Base-by-base conservation (phyloP, 208 protist species). In the Crithidia brevicula region DNA sequence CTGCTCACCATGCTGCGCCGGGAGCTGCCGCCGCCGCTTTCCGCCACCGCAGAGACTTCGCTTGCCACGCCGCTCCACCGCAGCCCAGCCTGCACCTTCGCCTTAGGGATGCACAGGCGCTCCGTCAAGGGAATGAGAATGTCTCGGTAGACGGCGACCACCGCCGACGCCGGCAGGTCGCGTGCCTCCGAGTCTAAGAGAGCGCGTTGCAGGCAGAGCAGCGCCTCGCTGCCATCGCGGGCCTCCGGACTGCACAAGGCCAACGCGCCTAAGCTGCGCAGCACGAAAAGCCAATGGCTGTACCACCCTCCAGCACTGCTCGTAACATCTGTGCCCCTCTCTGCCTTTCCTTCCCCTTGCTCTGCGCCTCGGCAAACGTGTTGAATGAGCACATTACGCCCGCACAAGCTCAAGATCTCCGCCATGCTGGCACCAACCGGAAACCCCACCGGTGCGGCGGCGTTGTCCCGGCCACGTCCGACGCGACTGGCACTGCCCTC, bases 91-190 rank as follows among this genome's bases (percentile, higher is more conserved):
- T 75, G 69, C 61, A 69, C 61, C 23, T 59, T 58, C 16, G 69
- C 69, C 36, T 64, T 68, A 7, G 69, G 69, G 46, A 63, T 74
- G 64, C 91, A 92, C 25, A 93, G 57, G 23, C 73, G 79, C 64
- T 96, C 88, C 33, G 82, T 79, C 23, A 96, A 72, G 4, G 88
- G 91, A 22, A 94, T 89, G 18, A 96, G 67, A 25, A 88, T 81
- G 27, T 89, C 74, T n/a, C 82, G 56, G 79, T 93, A 96, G n/a
- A 93, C 59, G 10, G 58, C 58, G 10, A 63, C 57, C 25, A 92
- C 50, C 10, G 67, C 52, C 6, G 72, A n/a, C 9, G 52, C 50
- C 7, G 83, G 65, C 20, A 91, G 69, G 45, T 34, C 33, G 11
- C 47, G 45, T 38, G 77, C 66, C 11, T 86, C 84, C 9, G 78